A percentile compares a stretch with the other conserved stretches of the same genome.
phyloP scores from a whole-genome alignment of 1,139 yeast species.

The Scheffersomyces stambukii region DNA sequence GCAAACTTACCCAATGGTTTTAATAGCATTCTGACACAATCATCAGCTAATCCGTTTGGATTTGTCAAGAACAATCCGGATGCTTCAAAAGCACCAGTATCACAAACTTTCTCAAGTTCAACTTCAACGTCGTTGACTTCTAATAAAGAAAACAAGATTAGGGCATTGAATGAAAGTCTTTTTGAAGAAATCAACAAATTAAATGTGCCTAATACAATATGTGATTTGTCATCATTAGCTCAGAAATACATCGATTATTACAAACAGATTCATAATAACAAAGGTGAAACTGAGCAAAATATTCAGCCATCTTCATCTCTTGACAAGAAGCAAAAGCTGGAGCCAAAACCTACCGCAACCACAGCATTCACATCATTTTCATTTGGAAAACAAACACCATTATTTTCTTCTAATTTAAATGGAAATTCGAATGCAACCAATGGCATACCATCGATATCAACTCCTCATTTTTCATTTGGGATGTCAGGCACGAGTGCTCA shows the following conservation, averaged over 20 bases:
- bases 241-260: constrained; percentile 59
- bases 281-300: constrained; percentile 5
- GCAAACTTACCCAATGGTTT: background rate
- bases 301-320: constrained; percentile 1
- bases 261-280: constrained; percentile 30
- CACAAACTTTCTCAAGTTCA: background rate
- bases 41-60: constrained; percentile 1
- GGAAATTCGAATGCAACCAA: too few relatives aligned
- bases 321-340: too few relatives aligned
- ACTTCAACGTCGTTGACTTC: constrained; percentile 2
- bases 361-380: constrained; percentile 2
- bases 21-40: background rate
- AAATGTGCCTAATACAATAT: constrained; percentile 44
- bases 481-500: too few relatives aligned
- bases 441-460: too few relatives aligned
- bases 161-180: constrained; percentile 69
- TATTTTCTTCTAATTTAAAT: too few relatives aligned
- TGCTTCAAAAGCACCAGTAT: background rate
- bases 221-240: constrained; percentile 54
- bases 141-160: constrained; percentile 39
- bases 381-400: constrained; percentile 1
- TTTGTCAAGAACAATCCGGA: background rate
- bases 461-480: too few relatives aligned
- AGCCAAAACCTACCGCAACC: constrained; percentile 2
- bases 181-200: constrained; percentile 45